phyloP scores from a whole-genome alignment of 1,284 basidiomycete species.

The Ustilago esculenta region DNA sequence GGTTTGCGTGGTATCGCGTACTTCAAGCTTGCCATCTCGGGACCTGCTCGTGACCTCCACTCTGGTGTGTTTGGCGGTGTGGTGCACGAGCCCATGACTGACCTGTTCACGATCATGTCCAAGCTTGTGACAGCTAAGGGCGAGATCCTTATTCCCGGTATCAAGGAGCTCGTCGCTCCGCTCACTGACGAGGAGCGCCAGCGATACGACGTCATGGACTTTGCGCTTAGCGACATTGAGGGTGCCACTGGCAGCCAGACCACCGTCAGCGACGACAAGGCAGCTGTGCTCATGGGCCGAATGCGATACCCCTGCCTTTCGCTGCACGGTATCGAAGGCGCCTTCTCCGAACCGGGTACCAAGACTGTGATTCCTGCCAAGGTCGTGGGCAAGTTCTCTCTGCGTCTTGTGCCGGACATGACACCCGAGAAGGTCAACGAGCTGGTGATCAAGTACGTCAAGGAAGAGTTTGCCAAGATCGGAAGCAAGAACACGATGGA shows the following conservation, averaged over 20 bases:
- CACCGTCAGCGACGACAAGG: conserved; percentile 82
- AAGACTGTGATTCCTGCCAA: conserved; percentile 96
- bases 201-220: conserved; percentile 68
- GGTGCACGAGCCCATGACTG: conserved; percentile 73
- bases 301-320: conserved; percentile 81
- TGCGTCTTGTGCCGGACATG: conserved; percentile 82
- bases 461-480: conserved; percentile 61
- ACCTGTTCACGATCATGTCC: conserved; percentile 71
- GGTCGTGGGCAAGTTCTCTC: conserved; percentile 74
- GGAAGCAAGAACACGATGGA: conserved; percentile 65
- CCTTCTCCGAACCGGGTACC: conserved; percentile 76
- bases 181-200: conserved; percentile 81
- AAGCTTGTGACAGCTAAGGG: conserved; percentile 86
- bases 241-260: conserved; percentile 80
- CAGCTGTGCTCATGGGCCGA: conserved; percentile 85
- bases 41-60: conserved; percentile 89
- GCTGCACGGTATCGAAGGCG: conserved; percentile 96
- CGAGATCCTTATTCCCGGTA: conserved; percentile 87
- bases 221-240: conserved; percentile 76
- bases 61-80: conserved; percentile 73
- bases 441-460: conserved; percentile 60
- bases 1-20: conserved; percentile 82
- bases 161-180: conserved; percentile 84
- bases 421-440: conserved; percentile 70
- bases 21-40: conserved; percentile 83